Base-by-base conservation (phyloP, 2,329 filamentous ascomycete genomes). In the Seiridium unicorne region DNA sequence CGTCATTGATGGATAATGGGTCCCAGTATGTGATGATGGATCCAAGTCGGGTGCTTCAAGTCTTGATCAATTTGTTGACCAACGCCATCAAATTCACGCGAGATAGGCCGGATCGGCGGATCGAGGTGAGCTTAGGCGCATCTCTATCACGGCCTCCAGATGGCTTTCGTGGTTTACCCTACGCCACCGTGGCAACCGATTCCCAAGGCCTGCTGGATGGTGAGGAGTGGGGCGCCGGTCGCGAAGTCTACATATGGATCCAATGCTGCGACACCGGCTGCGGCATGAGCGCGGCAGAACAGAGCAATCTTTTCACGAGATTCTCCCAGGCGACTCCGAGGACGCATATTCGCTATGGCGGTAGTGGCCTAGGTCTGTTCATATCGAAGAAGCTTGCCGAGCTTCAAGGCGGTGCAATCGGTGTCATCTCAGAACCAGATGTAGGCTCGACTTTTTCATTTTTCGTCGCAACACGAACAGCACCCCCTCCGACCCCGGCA, bases 341-440 rank as follows among this genome's bases (percentile, higher is more conserved):
- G 38, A 91, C 88, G 0, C 88, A 91, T 66, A 87, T 91, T 2
- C 86, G 89, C 63, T 91, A 91, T 62, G 89, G 88, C n/a, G 89
- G 89, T 6, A 88, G 85, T 0, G 89, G 89, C 0, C 76, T 91
- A 0, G 89, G 89, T 0, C 77, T 93, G 1, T 93, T 92, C 76
- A 93, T 93, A 69, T 91, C 87, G 4, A 82, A 89, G 46, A 89
- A 90, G 65, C 76, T 93, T 55, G 90, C 89, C 1, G 89, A 92
- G 70, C 77, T 93, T 51, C 90, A 93, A 74, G 90, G 90, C 11
- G 90, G 90, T 1, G 88, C 91, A 68, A 91, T 93, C 59, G 89
- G 89, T 4, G 89, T 93, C 3, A 81, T 82, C 1, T 91, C 88
- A 0, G 78, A 84, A 61, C 82, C 85, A 59, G 89, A 87, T 11